Evolutionary conservation across 2,329 filamentous ascomycete species (phyloP), one percentile per base, ranked within the genome.

Genomic region (Aspergillus chevalieri): DNA sequence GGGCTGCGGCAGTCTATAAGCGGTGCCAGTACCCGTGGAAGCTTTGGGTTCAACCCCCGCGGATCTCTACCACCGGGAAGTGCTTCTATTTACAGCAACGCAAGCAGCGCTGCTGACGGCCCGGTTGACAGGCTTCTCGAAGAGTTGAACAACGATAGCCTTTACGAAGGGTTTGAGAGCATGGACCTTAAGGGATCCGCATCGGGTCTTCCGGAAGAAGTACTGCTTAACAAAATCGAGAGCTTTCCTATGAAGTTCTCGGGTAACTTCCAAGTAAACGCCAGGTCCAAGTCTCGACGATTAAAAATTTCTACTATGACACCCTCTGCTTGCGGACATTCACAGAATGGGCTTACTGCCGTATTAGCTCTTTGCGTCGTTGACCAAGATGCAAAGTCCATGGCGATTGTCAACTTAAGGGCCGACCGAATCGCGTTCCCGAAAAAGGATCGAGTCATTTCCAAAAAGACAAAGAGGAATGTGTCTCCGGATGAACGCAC

Each of bases 121-220:
- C 85, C 84, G 0, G 77, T 87, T 43, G 86, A 89, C 60, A 78
- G 79, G 39, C 73, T 88, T 1, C 71, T 91, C 2, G 85, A 91
- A 54, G 83, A 86, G 52, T 68, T 87, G 14, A 79, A 82, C 41
- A 76, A 77, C 17, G 78, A 81, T 14, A 78, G 77, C 9, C 77
- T 85, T 49, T 80, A 83, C 52, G 84, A 87, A 56, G 84, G 83
- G 0, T 83, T 89, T 48, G 79, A 85, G 58, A 86, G 78, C 52
- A 87, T 88, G 81, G 85, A 82, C 1, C 73, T 89, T 19, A 83
- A 87, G 47, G 85, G 88, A 61, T 79, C 83, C n/a, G 81, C 86
- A 51, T 85, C 88, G 51, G 84, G 85, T 0, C 71, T 91, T 7
- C 78, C 82, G 14, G 83, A 85, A 50, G 87, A 91, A 64, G 77